These are phyloP conservation scores for Candida endomychidarum DNA, from an alignment of 805 yeast genomes.

Conservation along the genomic window DNA sequence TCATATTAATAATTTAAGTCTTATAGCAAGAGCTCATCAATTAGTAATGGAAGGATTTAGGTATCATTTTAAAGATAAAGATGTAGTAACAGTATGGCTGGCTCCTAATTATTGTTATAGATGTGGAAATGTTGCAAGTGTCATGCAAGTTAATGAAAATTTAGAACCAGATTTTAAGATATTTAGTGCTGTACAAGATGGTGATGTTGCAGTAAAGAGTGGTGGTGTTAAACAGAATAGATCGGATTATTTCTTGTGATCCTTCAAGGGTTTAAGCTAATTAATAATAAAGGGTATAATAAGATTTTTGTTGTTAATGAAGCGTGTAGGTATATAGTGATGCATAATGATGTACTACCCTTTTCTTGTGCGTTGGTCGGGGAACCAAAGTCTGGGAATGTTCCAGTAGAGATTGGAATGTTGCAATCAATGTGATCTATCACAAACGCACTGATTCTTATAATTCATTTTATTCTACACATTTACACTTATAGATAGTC, in stretches of 20 bases:
- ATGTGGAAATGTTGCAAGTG: constrained; percentile 98
- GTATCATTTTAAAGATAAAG: constrained; percentile 93
- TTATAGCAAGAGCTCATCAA: constrained; percentile 96
- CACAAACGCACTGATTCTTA: too few relatives aligned
- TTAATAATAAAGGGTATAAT: background rate
- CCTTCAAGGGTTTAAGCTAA: too few relatives aligned
- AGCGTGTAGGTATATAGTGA: background rate
- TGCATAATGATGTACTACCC: too few relatives aligned
- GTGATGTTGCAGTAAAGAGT: constrained; percentile 44
- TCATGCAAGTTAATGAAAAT: constrained; percentile 90
- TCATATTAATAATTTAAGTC: constrained; percentile 83
- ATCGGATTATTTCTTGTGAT: constrained; percentile 44
- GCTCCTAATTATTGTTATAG: constrained; percentile 97
- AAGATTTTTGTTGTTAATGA: background rate
- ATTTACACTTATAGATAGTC: too few relatives aligned
- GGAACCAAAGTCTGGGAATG: too few relatives aligned
- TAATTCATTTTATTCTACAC: too few relatives aligned
- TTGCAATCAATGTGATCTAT: too few relatives aligned
- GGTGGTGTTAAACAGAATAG: constrained; percentile 43
- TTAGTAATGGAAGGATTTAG: constrained; percentile 98
- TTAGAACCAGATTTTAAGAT: constrained; percentile 88
- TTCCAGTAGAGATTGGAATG: too few relatives aligned
- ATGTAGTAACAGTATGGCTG: constrained; percentile 97
- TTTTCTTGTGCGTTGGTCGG: too few relatives aligned
- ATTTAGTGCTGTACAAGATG: constrained; percentile 94